These are phyloP conservation scores for Vaccinium darrowii DNA, from an alignment of 148 eudicot species.

Conservation along the genomic window DNA sequence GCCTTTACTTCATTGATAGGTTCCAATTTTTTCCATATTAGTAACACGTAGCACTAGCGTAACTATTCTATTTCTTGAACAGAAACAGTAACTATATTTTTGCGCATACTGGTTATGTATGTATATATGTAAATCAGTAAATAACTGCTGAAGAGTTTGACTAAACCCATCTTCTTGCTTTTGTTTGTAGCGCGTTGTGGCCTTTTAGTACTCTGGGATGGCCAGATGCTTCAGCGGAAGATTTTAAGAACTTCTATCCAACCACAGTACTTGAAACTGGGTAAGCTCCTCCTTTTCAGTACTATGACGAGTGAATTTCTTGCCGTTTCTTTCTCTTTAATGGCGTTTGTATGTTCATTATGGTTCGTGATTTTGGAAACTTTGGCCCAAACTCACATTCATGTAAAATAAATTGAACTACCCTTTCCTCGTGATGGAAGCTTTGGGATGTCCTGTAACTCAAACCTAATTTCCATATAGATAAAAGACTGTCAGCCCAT, in stretches of 20 bases:
- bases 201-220: constrained; percentile 99
- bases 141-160: background rate
- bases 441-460: background rate
- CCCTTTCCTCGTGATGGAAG: constrained; percentile 1
- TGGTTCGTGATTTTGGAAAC: background rate
- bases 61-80: background rate
- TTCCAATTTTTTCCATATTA: background rate
- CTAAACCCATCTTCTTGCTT: constrained; percentile 13
- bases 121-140: background rate
- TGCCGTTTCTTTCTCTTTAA: background rate
- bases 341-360: background rate
- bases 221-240: constrained; percentile 87
- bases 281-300: constrained; percentile 34
- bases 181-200: constrained; percentile 68
- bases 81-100: background rate
- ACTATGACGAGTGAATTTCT: background rate
- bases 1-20: background rate
- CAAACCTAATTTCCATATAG: background rate
- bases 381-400: background rate
- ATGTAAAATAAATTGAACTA: background rate
- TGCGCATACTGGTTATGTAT: background rate
- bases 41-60: background rate
- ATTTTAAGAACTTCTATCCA: constrained; percentile 79
- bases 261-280: constrained; percentile 98
- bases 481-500: background rate